phyloP scores from a whole-genome alignment of 768 basidiomycete species.

The Boletus subparvulus region DNA sequence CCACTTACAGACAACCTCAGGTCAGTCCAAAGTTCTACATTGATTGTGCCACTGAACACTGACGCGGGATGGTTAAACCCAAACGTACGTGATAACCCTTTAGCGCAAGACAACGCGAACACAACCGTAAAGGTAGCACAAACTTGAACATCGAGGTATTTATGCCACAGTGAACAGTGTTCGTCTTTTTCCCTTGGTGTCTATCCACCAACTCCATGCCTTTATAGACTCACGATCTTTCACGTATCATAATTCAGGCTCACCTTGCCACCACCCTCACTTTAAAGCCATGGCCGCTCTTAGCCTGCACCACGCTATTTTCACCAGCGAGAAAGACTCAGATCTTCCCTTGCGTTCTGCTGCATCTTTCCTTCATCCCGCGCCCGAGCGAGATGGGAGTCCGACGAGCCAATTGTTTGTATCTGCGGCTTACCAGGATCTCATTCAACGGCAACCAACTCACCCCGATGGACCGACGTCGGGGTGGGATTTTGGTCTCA shows the following conservation, averaged over 20 bases:
- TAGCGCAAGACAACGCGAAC: conserved; percentile 9
- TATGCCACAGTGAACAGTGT: conserved; percentile 14
- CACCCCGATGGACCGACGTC: conserved; percentile 41
- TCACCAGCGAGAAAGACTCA: conserved; percentile 35
- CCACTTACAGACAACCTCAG: neutral
- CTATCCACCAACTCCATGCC: conserved; percentile 1
- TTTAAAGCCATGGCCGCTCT: conserved; percentile 53
- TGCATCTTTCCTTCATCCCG: conserved; percentile 20
- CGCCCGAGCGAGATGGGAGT: conserved; percentile 13
- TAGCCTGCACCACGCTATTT: conserved; percentile 56
- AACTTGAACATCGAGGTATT: conserved; percentile 6
- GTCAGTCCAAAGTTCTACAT: conserved; percentile 8
- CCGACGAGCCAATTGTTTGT: conserved; percentile 15
- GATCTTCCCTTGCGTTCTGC: conserved; percentile 20
- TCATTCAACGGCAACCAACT: conserved; percentile 39
- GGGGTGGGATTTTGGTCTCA: conserved; percentile 32
- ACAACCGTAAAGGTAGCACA: neutral
- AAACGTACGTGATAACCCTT: conserved; percentile 6
- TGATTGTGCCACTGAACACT: neutral
- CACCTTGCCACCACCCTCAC: conserved; percentile 16
- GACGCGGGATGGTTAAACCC: neutral
- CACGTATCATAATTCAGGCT: conserved; percentile 7
- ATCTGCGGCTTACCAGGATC: conserved; percentile 37
- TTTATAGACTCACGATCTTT: conserved; percentile 16
- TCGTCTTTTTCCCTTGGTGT: conserved; percentile 12